phyloP scores from a whole-genome alignment of 2,329 filamentous ascomycete species.

The Pseudogymnoascus sp. region DNA sequence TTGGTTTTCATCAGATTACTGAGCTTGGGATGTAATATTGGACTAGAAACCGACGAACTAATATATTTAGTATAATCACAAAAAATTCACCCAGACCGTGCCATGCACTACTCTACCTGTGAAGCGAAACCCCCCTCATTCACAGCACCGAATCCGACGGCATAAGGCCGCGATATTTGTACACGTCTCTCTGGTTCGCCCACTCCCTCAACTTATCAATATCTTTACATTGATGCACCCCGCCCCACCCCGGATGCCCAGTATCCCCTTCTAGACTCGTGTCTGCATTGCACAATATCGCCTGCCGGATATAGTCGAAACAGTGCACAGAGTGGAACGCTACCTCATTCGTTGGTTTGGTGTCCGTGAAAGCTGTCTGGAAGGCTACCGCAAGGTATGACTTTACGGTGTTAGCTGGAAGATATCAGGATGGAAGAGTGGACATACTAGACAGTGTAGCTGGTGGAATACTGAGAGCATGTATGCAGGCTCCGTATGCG shows the following conservation, averaged over 20 bases:
- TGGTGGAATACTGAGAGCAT: conserved; percentile 18
- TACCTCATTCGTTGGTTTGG: conserved; percentile 9
- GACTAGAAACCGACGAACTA: neutral
- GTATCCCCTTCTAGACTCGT: neutral
- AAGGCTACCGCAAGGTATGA: conserved; percentile 13
- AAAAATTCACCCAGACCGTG: neutral
- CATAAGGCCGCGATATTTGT: conserved; percentile 1
- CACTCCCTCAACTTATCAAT: conserved; percentile 4
- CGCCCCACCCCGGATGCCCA: neutral
- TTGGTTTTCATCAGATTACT: too few species aligned
- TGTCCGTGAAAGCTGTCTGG: conserved; percentile 10
- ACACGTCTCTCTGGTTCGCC: conserved; percentile 6
- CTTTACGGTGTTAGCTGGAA: neutral
- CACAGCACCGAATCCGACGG: neutral
- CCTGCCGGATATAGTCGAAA: neutral
- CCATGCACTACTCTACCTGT: neutral
- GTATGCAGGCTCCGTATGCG: conserved; percentile 11
- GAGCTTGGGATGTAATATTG: neutral
- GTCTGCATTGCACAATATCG: neutral
- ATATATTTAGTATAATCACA: neutral
- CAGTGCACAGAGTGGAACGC: conserved; percentile 8
- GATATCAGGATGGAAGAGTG: neutral
- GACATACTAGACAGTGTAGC: conserved; percentile 16
- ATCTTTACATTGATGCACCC: neutral
- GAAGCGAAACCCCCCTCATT: neutral